Conservation (phyloP, 805 yeast genomes). For the Candida khao-thaluensis region DNA sequence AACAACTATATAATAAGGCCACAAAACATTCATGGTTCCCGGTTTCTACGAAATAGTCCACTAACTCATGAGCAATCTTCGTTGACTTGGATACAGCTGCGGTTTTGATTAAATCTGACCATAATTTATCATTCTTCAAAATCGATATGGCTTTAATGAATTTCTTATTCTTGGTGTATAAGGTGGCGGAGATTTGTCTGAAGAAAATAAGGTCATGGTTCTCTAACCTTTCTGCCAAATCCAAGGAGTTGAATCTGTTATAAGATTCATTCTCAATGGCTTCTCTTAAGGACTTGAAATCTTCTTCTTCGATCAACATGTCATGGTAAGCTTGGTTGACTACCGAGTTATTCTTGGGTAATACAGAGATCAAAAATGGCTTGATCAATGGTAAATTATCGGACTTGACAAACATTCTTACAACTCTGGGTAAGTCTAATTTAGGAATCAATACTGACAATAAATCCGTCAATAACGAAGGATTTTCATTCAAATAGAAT, state of each 20-base stretch:
- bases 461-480: conserved; percentile 83
- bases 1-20: conserved; percentile 84
- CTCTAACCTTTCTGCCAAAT: conserved; percentile 89
- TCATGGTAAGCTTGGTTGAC: conserved; percentile 97
- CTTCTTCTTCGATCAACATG: conserved; percentile 92
- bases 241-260: conserved; percentile 90
- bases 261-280: conserved; percentile 75
- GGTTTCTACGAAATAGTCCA: conserved; percentile 91
- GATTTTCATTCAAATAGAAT: conserved; percentile 90
- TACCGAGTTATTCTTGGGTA: conserved; percentile 83
- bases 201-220: conserved; percentile 87
- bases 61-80: conserved; percentile 83
- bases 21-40: conserved; percentile 95
- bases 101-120: conserved; percentile 93
- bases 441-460: conserved; percentile 82
- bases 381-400: conserved; percentile 95
- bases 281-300: conserved; percentile 82
- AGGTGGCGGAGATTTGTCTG: conserved; percentile 92
- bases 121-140: conserved; percentile 86
- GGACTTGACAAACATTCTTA: conserved; percentile 88
- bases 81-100: conserved; percentile 77
- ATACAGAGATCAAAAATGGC: conserved; percentile 89
- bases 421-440: conserved; percentile 91
- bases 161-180: conserved; percentile 92
- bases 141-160: conserved; percentile 86